Conservation (phyloP, 345 rosid species). For the Brassica nigra region DNA sequence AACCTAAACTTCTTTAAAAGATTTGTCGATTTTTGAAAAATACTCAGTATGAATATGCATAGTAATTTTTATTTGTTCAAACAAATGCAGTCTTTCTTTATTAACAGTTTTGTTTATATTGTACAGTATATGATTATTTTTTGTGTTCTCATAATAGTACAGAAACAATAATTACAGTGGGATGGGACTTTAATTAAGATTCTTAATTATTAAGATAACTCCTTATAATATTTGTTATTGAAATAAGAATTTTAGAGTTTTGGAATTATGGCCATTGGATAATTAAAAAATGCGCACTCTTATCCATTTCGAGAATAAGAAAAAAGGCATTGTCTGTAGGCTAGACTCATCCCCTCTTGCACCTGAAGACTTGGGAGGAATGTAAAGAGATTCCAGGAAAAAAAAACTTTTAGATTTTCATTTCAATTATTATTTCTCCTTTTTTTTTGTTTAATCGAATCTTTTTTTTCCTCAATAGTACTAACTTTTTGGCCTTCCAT, state of each 20-base stretch:
- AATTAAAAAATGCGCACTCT: conserved; percentile 48
- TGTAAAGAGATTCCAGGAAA: conserved; percentile 34
- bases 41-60: not conserved
- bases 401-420: conserved; percentile 22
- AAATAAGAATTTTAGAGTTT: not conserved
- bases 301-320: conserved; percentile 60
- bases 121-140: not conserved
- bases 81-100: not conserved
- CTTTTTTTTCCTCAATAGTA: not conserved
- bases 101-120: not conserved
- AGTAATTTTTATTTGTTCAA: not conserved
- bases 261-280: conserved; percentile 38
- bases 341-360: conserved; percentile 40
- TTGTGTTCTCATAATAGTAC: not conserved
- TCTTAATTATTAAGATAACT: too few relatives aligned
- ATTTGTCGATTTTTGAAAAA: not conserved
- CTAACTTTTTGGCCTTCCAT: not conserved
- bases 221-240: too few relatives aligned
- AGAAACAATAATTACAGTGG: not conserved
- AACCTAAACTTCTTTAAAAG: not conserved
- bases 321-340: conserved; percentile 32
- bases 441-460: conserved; percentile 6
- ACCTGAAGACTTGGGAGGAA: conserved; percentile 58
- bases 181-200: not conserved
- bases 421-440: conserved; percentile 8